phyloP scores from a whole-genome alignment of 2,329 filamentous ascomycete species.

The Calycina herbarum region DNA sequence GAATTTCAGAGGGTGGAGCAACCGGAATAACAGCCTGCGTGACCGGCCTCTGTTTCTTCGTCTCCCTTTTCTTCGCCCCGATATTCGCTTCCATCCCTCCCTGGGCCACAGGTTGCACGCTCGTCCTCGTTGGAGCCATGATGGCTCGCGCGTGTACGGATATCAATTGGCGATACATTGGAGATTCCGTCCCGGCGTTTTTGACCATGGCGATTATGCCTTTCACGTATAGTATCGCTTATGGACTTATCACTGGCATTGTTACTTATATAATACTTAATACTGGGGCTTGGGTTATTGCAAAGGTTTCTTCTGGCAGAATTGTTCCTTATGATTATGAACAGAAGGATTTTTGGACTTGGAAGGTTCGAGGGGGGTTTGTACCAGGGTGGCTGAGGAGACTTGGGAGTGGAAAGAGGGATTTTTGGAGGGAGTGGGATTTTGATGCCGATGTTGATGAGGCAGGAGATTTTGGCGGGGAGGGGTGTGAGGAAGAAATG shows the following conservation, averaged over 20 bases:
- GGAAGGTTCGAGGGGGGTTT: conserved; percentile 71
- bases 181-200: conserved; percentile 82
- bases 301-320: conserved; percentile 64
- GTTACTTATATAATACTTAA: conserved; percentile 77
- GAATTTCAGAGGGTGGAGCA: conserved; percentile 83
- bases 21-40: conserved; percentile 81
- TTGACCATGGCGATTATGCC: conserved; percentile 84
- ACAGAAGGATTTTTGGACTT: conserved; percentile 79
- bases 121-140: conserved; percentile 83
- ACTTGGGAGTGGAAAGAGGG: conserved; percentile 47
- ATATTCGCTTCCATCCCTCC: conserved; percentile 88
- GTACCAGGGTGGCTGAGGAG: conserved; percentile 71
- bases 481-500: conserved; percentile 17
- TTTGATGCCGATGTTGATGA: conserved; percentile 23
- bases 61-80: conserved; percentile 84
- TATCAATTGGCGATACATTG: conserved; percentile 87
- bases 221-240: conserved; percentile 85
- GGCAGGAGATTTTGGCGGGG: not conserved
- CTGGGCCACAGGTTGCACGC: conserved; percentile 86
- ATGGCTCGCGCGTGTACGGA: conserved; percentile 78
- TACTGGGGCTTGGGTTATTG: conserved; percentile 66
- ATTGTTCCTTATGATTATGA: conserved; percentile 74
- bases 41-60: conserved; percentile 80
- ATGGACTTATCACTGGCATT: conserved; percentile 80
- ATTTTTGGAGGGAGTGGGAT: conserved; percentile 32